These are phyloP conservation scores for Tripidium arundinaceum DNA, from an alignment of 202 grass and related monocot genomes.

Conservation along the genomic window DNA sequence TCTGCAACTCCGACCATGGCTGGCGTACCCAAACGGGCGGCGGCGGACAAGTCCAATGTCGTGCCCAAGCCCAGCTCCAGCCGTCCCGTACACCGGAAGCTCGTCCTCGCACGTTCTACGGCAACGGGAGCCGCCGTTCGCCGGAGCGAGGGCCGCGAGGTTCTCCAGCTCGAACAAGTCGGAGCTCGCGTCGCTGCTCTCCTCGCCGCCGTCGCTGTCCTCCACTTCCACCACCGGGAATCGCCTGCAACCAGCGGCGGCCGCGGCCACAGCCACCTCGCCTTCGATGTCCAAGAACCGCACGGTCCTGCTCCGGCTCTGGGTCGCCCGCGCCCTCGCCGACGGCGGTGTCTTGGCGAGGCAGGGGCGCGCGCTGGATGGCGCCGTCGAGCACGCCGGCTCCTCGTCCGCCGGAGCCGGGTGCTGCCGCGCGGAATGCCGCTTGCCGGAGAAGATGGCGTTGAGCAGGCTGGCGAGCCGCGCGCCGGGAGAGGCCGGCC, in stretches of 20 bases:
- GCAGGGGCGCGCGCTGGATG: constrained; percentile 57
- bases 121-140: not conserved
- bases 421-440: not conserved
- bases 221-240: constrained; percentile 40
- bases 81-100: constrained; percentile 81
- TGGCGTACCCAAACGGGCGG: constrained; percentile 27
- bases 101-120: constrained; percentile 46
- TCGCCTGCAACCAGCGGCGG: not conserved
- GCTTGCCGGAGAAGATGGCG: constrained; percentile 59
- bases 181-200: constrained; percentile 72
- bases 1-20: constrained; percentile 32
- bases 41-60: constrained; percentile 35
- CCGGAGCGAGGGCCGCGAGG: constrained; percentile 30
- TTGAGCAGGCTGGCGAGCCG: constrained; percentile 65
- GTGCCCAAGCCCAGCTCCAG: constrained; percentile 33
- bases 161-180: constrained; percentile 87
- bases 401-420: constrained; percentile 20
- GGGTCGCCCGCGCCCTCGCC: not conserved
- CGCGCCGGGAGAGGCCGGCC: constrained; percentile 65
- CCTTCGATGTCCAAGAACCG: constrained; percentile 56
- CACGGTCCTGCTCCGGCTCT: constrained; percentile 43
- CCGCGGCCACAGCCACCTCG: constrained; percentile 38
- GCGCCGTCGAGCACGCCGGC: constrained; percentile 45
- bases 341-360: constrained; percentile 42
- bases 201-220: constrained; percentile 36